These are phyloP conservation scores for Aureobasidium sp. DNA, from an alignment of 2,329 filamentous ascomycete species.

Conservation along the genomic window DNA sequence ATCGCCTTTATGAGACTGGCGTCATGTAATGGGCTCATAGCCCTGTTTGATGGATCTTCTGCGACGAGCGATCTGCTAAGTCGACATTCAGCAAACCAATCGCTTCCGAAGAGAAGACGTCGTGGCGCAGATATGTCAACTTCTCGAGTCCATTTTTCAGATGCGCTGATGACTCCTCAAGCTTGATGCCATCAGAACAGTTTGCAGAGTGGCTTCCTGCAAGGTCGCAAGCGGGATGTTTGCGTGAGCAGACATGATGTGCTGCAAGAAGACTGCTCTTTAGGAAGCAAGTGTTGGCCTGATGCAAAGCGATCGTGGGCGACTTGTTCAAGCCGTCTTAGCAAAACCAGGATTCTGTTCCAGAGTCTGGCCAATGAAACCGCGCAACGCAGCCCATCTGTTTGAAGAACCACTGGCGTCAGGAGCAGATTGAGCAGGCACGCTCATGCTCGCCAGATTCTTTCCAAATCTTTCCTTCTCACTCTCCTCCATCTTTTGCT, in stretches of 20 bases:
- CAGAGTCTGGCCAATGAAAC: conserved; percentile 80
- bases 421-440: conserved; percentile 20
- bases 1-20: not conserved
- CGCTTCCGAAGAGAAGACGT: not conserved
- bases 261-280: not conserved
- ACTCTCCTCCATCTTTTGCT: conserved; percentile 68
- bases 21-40: not conserved
- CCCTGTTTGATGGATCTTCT: too few species aligned
- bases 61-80: too few species aligned
- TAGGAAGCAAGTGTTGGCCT: too few species aligned
- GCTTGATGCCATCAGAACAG: not conserved
- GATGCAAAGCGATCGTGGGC: not conserved
- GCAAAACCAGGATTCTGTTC: conserved; percentile 78
- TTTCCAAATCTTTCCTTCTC: conserved; percentile 80
- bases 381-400: conserved; percentile 74
- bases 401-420: conserved; percentile 41
- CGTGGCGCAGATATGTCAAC: not conserved
- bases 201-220: too few species aligned
- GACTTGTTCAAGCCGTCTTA: not conserved
- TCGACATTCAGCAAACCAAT: not conserved
- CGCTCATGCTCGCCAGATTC: conserved; percentile 67
- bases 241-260: not conserved
- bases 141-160: too few species aligned
- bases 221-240: too few species aligned
- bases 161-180: not conserved